These are phyloP conservation scores for Aspergillus biplanus DNA, from an alignment of 495 filamentous ascomycete genomes.

Conservation along the genomic window DNA sequence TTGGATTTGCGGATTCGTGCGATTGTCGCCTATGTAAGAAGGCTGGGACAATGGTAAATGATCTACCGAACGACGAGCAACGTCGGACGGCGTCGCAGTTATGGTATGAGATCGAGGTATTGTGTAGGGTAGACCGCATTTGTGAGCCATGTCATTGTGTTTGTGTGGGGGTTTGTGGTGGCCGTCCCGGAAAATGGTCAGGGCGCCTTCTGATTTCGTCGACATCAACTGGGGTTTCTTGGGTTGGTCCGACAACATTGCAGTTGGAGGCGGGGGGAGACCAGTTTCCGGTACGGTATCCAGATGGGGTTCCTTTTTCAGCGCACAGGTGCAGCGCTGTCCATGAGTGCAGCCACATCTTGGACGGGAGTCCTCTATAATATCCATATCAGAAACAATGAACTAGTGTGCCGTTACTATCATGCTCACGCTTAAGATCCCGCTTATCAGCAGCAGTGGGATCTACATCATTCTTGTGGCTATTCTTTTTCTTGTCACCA, in stretches of 20 bases:
- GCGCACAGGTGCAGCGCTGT: constrained; percentile 85
- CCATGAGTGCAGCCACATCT: constrained; percentile 89
- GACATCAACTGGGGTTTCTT: constrained; percentile 76
- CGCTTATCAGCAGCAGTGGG: constrained; percentile 56
- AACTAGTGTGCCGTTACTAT: constrained; percentile 39
- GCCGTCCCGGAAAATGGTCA: constrained; percentile 88
- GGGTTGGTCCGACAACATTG: constrained; percentile 52
- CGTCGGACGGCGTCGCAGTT: constrained; percentile 55
- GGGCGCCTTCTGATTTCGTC: constrained; percentile 77
- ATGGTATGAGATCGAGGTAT: constrained; percentile 74
- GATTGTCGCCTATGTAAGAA: constrained; percentile 43
- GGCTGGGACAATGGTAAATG: constrained; percentile 59
- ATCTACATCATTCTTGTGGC: constrained; percentile 67
- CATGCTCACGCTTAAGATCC: constrained; percentile 65
- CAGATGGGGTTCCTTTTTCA: constrained; percentile 85
- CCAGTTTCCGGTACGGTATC: constrained; percentile 72
- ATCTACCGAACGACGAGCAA: constrained; percentile 71
- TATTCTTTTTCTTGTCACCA: constrained; percentile 77
- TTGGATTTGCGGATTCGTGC: constrained; percentile 37
- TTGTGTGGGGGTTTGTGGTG: constrained; percentile 93
- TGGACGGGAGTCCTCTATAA: constrained; percentile 62
- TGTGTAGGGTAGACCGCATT: constrained; percentile 80
- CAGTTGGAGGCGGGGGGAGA: constrained; percentile 44
- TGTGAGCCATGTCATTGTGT: constrained; percentile 83
- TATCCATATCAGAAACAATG: constrained; percentile 44